Base-by-base conservation (phyloP, 495 filamentous ascomycete species). In the Aspergillus incahuasiensis region DNA sequence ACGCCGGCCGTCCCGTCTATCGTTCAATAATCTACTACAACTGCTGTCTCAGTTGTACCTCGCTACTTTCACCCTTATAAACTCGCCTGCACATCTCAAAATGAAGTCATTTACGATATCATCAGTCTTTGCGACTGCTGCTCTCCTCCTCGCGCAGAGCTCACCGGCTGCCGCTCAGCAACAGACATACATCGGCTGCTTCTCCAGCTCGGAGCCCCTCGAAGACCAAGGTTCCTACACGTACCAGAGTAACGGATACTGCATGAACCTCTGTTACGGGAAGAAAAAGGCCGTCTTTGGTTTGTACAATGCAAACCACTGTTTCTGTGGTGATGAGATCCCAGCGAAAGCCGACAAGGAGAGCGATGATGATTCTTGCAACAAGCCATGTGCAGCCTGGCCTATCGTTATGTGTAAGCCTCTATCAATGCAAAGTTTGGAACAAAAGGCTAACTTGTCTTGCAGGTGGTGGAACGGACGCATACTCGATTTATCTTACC, bases 241-340 rank as follows among this genome's bases (percentile, higher is more conserved):
- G 44, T 82, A 70, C 25, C 79, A 82, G 49, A 78, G 75, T 65
- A 64, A 70, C 22, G 74, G 74, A 59, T 78, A 78, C 57, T 82
- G 79, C 52, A 63, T 72, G 34, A 49, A 71, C 39, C 55, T 59
- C 39, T 82, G 79, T 57, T 54, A 63, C 20, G 46, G 52, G 0
- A 54, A 61, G 16, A 64, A 62, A 30, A 62, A 69, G 19, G 57
- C 74, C 3, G 75, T 76, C 5, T 77, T 78, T 57, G 79, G 63
- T 32, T 58, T 78, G 55, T 72, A 61, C 3, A 63, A 60, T 20
- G 75, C 74, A 16, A 68, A 72, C 1, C 55, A 77, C 50, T 82
- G 79, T 62, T 62, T 72, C 20, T 82, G 79, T 60, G 79, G 77
- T 21, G 60, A 76, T 34, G 59, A 70, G 45, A 25, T 79, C 12